Evolutionary conservation across 768 basidiomycete genomes (phyloP).

Genomic region (Boletus barrowsii): DNA sequence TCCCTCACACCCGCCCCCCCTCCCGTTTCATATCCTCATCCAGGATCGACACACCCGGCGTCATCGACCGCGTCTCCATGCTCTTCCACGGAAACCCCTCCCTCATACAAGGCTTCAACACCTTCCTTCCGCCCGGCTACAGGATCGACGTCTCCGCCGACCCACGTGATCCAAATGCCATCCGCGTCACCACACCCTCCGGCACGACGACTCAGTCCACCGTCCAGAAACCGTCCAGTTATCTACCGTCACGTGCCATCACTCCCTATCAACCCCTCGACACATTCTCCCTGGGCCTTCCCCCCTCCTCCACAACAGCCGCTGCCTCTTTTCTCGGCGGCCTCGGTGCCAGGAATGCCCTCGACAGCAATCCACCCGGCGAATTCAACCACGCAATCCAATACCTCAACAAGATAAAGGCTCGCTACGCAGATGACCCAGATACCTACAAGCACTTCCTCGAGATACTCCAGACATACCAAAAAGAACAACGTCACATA

Average conservation of each 20-base stretch:
- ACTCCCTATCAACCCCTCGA: constrained; percentile 43
- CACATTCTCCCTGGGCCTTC: constrained; percentile 46
- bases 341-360: constrained; percentile 46
- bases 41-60: constrained; percentile 96
- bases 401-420: constrained; percentile 98
- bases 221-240: constrained; percentile 1
- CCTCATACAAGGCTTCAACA: constrained; percentile 97
- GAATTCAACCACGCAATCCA: constrained; percentile 95
- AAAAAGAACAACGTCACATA: constrained; percentile 73
- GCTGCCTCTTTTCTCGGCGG: constrained; percentile 67
- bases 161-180: constrained; percentile 65
- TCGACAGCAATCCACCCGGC: constrained; percentile 51
- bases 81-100: constrained; percentile 88
- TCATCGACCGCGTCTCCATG: constrained; percentile 91
- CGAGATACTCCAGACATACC: constrained; percentile 84
- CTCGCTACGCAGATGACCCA: constrained; percentile 81
- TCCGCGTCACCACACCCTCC: constrained; percentile 78
- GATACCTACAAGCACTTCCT: constrained; percentile 90
- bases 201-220: constrained; percentile 68
- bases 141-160: constrained; percentile 83
- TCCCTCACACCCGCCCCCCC: neutral
- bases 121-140: constrained; percentile 92
- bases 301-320: constrained; percentile 48
- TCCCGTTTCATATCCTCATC: constrained; percentile 6
- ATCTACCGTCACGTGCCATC: constrained; percentile 45